Percentiles rank a stretch among this genome's conserved stretches.
phyloP scores from a whole-genome alignment of 192 early-diverging fungal genomes.

The Chytriomyces sp. region DNA sequence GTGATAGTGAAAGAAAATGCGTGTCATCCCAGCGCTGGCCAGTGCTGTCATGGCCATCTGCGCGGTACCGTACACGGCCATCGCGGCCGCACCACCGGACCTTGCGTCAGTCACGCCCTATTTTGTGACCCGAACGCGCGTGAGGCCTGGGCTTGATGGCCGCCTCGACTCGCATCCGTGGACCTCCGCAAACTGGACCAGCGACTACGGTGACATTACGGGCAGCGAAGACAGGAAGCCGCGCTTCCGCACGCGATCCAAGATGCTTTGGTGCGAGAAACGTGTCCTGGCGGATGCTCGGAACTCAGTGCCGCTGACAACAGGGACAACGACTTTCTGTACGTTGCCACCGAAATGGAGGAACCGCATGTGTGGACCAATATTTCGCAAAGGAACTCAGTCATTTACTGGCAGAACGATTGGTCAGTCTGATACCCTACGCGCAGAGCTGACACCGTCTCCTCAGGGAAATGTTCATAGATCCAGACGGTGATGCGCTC shows the following conservation, averaged over 20 bases:
- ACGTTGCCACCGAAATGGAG: slow-evolving; percentile 24
- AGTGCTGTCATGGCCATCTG: too few relatives aligned
- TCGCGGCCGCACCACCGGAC: too few relatives aligned
- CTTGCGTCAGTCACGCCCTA: too few relatives aligned
- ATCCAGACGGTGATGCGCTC: slow-evolving; percentile 28
- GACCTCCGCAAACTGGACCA: slow-evolving; percentile 12
- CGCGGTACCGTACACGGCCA: too few relatives aligned
- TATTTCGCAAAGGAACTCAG: slow-evolving; percentile 18
- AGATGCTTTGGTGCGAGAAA: slow-evolving; percentile 22
- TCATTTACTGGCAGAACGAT: slow-evolving; percentile 31
- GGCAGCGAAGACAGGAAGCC: background rate
- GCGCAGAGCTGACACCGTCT: background rate
- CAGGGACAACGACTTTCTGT: slow-evolving; percentile 6
- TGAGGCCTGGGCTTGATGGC: slow-evolving; percentile 2
- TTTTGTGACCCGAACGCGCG: too few relatives aligned
- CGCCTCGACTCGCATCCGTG: background rate
- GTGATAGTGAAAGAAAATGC: too few relatives aligned
- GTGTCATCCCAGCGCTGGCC: too few relatives aligned
- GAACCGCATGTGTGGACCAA: slow-evolving; percentile 33
- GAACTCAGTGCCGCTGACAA: too few relatives aligned
- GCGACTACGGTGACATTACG: slow-evolving; percentile 25
- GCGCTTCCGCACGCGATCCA: slow-evolving; percentile 19
- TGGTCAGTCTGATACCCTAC: background rate
- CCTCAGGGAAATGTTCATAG: slow-evolving; percentile 23
- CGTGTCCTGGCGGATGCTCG: too few relatives aligned